Conservation (phyloP, 768 basidiomycete species). For the Hypholoma fasciculare region DNA sequence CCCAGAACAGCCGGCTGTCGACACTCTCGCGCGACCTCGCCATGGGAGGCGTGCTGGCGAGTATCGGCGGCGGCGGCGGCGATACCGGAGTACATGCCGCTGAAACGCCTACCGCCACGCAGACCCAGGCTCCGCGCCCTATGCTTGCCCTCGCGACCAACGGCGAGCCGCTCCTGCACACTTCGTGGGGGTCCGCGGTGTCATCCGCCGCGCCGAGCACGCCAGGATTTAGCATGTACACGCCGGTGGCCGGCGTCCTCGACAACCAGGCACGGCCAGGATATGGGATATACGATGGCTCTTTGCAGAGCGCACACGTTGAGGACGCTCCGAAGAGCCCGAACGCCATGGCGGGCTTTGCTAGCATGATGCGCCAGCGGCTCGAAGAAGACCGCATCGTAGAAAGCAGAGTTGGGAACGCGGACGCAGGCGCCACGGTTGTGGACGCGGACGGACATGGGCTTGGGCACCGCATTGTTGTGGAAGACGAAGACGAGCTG, state of each 20-base stretch:
- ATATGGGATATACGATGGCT: neutral
- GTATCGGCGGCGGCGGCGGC: neutral
- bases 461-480: slow-evolving; percentile 36
- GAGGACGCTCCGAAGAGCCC: slow-evolving; percentile 7
- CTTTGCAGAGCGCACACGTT: slow-evolving; percentile 16
- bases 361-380: slow-evolving; percentile 35
- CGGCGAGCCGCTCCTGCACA: slow-evolving; percentile 36
- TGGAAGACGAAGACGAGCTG: slow-evolving; percentile 47
- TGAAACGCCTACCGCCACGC: neutral
- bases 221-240: slow-evolving; percentile 9
- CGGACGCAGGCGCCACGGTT: too few species aligned
- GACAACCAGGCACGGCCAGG: neutral
- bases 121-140: slow-evolving; percentile 15
- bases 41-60: neutral
- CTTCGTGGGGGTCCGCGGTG: slow-evolving; percentile 37
- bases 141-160: slow-evolving; percentile 19
- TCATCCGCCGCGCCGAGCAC: slow-evolving; percentile 22
- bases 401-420: too few species aligned
- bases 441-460: neutral
- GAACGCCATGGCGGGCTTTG: slow-evolving; percentile 30
- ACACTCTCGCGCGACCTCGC: slow-evolving; percentile 13
- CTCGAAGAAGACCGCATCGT: slow-evolving; percentile 28
- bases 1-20: slow-evolving; percentile 29
- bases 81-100: neutral
- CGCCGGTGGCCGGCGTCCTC: slow-evolving; percentile 12